Base-by-base conservation (phyloP, 208 protist species). In the Acanthamoeba triangularis region DNA sequence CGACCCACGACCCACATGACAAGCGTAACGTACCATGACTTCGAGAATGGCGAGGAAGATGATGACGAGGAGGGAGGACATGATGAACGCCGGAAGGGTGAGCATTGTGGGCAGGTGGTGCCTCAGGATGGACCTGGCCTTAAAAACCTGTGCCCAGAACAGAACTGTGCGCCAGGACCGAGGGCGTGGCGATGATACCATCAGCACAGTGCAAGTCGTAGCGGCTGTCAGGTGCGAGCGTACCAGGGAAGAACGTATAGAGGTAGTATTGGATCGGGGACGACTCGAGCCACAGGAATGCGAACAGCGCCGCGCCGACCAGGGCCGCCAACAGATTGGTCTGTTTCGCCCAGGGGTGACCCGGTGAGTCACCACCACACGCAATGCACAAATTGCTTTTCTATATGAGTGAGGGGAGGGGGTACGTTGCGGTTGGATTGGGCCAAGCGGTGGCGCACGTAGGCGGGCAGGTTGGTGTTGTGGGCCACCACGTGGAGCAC, bases 401-500 rank as follows among this genome's bases (percentile, higher is more conserved):
- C n/a, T n/a, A n/a, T 1, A 54, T 54, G 49, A 54, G 49, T 54
- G 49, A 54, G 49, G 49, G 7, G 49, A 18, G 49, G n/a, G n/a
- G 49, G 49, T 54, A 78, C 69, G 37, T 41, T 78, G 69, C 30
- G 69, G 37, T 16, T 78, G 23, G 69, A 78, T 8, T 18, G 35
- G 18, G 25, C 91, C 18, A 78, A 11, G 18, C 10, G 61, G 28
- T 56, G n/a, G 49, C 52, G 92, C 56, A 59, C 49, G 56, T 76
- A 61, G 37, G 8, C 35, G 20, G 23, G 90, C 72, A 97, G 80
- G 76, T 90, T 52, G 10, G 95, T 95, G 90, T 97, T 95, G 41
- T 97, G 96, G 14, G 85, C 90, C 1, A 97, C 35, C 1, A 97
- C 88, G 41, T 96, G 96, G 7, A 97, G 47, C n/a, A 69, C 56